Evolutionary conservation across 495 filamentous ascomycete genomes (phyloP).

Genomic region (Delitschia confertaspora): DNA sequence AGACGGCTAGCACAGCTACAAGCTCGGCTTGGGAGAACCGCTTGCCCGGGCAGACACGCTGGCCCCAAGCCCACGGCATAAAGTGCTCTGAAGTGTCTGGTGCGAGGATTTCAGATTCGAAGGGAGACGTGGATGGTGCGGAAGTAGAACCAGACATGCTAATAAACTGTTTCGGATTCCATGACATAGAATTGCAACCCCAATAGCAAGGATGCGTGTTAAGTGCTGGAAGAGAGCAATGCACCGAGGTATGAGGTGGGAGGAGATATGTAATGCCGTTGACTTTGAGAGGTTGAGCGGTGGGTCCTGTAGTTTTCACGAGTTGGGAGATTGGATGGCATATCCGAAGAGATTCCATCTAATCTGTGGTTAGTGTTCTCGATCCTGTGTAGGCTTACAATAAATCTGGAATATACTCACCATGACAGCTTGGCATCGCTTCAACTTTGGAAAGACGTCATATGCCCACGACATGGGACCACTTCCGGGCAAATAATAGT

Average conservation of each 20-base stretch:
- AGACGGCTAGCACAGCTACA: slow-evolving; percentile 4
- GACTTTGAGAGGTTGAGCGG: neutral
- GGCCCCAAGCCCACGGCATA: slow-evolving; percentile 12
- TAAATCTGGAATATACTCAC: slow-evolving; percentile 3
- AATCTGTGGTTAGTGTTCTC: neutral
- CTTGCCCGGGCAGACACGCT: slow-evolving; percentile 17
- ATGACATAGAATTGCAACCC: slow-evolving; percentile 11
- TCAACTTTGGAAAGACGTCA: slow-evolving; percentile 10
- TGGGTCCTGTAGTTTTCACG: slow-evolving; percentile 8
- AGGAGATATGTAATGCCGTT: slow-evolving; percentile 1
- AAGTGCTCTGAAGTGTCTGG: neutral
- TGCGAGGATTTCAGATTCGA: slow-evolving; percentile 5
- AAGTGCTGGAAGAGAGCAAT: slow-evolving; percentile 8
- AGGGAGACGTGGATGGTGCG: neutral
- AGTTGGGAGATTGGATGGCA: slow-evolving; percentile 8
- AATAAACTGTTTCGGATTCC: slow-evolving; percentile 11
- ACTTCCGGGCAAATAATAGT: neutral
- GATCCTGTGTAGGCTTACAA: neutral
- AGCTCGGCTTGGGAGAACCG: slow-evolving; percentile 21
- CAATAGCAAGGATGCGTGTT: slow-evolving; percentile 16
- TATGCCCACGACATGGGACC: slow-evolving; percentile 3
- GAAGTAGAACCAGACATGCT: no score
- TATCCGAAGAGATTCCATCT: slow-evolving; percentile 19
- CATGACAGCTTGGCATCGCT: slow-evolving; percentile 17
- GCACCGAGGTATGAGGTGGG: slow-evolving; percentile 6